Evolutionary conservation across 2,329 filamentous ascomycete genomes (phyloP).

Genomic region (Hysterium pulicare): DNA sequence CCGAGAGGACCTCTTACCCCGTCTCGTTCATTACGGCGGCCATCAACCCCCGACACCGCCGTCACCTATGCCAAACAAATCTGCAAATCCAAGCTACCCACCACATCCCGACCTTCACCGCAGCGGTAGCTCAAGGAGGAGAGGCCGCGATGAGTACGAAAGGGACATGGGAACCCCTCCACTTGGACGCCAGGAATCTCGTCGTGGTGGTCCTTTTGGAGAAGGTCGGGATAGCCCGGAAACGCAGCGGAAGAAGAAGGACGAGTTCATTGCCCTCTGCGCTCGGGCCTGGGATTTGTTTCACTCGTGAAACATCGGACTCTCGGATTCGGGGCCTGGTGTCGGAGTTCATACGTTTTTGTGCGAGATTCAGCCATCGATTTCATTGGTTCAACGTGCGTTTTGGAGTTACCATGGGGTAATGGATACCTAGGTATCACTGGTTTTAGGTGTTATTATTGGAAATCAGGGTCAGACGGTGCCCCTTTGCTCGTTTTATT

Average conservation of each 20-base stretch:
- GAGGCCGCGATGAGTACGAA: slow-evolving; percentile 87
- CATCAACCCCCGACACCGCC: slow-evolving; percentile 92
- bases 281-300: slow-evolving; percentile 94
- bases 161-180: slow-evolving; percentile 81
- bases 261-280: slow-evolving; percentile 85
- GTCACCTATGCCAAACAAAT: slow-evolving; percentile 62
- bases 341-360: not conserved
- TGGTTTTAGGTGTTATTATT: not conserved
- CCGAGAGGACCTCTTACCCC: slow-evolving; percentile 86
- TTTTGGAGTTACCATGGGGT: slow-evolving; percentile 11
- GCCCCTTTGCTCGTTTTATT: not conserved
- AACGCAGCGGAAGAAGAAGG: slow-evolving; percentile 79
- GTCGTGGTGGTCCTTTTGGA: slow-evolving; percentile 62
- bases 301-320: slow-evolving; percentile 64
- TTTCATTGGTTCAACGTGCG: slow-evolving; percentile 1
- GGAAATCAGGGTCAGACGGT: not conserved
- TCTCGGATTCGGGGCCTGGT: not conserved
- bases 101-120: slow-evolving; percentile 35
- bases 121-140: slow-evolving; percentile 65
- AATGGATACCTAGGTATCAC: not conserved
- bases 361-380: not conserved
- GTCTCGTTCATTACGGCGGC: slow-evolving; percentile 91
- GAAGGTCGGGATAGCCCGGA: slow-evolving; percentile 81
- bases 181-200: slow-evolving; percentile 59
- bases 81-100: slow-evolving; percentile 12